Percentiles rank a stretch among this genome's conserved stretches.
These are phyloP conservation scores for Talinum fruticosum DNA, from an alignment of 148 eudicot genomes.

Conservation along the genomic window DNA sequence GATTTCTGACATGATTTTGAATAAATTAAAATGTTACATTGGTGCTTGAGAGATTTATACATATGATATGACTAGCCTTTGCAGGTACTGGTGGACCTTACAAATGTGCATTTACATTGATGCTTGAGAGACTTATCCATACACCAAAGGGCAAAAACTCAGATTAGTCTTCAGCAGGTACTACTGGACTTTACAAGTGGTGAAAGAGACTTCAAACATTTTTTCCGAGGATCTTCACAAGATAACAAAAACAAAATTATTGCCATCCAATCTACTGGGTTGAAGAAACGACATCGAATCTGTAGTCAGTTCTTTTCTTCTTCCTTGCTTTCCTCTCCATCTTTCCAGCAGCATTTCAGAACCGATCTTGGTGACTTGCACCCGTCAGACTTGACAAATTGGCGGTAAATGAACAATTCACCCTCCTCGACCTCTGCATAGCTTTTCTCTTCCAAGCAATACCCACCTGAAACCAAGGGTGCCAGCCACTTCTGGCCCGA, in stretches of 20 bases:
- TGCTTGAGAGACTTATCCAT: not conserved
- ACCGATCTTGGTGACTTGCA: constrained; percentile 39
- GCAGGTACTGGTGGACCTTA: not conserved
- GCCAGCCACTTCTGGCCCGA: not conserved
- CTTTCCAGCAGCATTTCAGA: constrained; percentile 44
- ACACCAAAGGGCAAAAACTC: no score
- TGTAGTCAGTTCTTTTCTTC: constrained; percentile 24
- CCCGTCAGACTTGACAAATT: constrained; percentile 28
- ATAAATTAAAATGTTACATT: no score
- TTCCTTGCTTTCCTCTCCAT: constrained; percentile 47
- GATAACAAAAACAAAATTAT: not conserved
- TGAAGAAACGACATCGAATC: no score
- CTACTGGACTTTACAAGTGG: not conserved
- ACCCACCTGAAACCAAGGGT: constrained; percentile 18
- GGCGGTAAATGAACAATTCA: constrained; percentile 33
- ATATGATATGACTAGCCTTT: not conserved
- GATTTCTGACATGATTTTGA: no score
- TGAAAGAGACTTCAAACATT: not conserved
- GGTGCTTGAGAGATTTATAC: not conserved
- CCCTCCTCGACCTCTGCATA: constrained; percentile 36
- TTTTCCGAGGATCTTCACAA: not conserved
- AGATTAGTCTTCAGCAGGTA: not conserved
- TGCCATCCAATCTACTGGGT: not conserved
- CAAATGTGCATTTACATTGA: not conserved
- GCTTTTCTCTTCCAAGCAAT: constrained; percentile 35